phyloP scores from a whole-genome alignment of 2,329 filamentous ascomycete species.

The Pezizomycotina sp. region DNA sequence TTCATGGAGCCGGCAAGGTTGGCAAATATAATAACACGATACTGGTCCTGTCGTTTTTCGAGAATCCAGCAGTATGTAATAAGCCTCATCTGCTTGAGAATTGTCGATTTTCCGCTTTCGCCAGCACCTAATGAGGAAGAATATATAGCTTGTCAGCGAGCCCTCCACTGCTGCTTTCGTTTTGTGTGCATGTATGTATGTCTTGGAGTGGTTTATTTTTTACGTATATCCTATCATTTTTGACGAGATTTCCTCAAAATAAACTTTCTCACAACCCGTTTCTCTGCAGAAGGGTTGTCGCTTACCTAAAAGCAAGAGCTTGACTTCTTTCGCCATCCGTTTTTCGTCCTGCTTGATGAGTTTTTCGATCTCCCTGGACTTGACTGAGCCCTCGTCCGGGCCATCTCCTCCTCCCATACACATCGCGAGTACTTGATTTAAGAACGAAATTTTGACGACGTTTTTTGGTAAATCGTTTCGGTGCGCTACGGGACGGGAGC shows the following conservation, averaged over 20 bases:
- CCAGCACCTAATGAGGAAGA: conserved; percentile 53
- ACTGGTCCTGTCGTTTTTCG: conserved; percentile 76
- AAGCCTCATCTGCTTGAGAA: conserved; percentile 97
- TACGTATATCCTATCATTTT: too few species aligned
- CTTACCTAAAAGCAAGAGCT: conserved; percentile 80
- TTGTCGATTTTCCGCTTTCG: conserved; percentile 89
- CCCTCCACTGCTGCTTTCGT: too few species aligned
- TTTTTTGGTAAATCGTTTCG: too few species aligned
- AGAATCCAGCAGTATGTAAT: conserved; percentile 89
- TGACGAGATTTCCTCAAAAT: too few species aligned
- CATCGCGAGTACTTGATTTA: conserved; percentile 34
- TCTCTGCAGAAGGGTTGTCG: conserved; percentile 19
- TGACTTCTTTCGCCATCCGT: conserved; percentile 70
- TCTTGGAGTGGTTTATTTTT: too few species aligned
- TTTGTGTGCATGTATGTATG: too few species aligned
- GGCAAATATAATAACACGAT: conserved; percentile 87
- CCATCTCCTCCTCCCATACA: conserved; percentile 44
- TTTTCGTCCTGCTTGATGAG: conserved; percentile 76
- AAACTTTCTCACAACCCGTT: too few species aligned
- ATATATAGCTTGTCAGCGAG: not conserved
- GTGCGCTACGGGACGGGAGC: too few species aligned
- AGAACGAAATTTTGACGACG: conserved; percentile 20
- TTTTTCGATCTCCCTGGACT: conserved; percentile 66
- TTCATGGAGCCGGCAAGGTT: conserved; percentile 89
- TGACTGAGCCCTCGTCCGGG: conserved; percentile 33